These are phyloP conservation scores for Pulveroboletus ravenelii DNA, from an alignment of 768 basidiomycete species.

Conservation along the genomic window DNA sequence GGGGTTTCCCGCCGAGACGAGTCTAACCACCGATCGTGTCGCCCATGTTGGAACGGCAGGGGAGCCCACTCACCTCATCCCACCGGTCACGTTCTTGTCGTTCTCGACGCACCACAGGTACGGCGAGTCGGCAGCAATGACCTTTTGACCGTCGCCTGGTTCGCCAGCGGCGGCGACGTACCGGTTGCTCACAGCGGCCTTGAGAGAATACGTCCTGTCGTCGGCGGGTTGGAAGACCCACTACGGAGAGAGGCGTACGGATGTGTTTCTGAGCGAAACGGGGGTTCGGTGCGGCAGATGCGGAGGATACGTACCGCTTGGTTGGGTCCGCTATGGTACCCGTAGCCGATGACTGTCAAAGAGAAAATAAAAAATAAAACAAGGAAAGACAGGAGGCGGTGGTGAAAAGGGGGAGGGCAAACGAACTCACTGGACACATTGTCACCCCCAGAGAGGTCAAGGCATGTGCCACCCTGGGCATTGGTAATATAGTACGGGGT, in stretches of 20 bases:
- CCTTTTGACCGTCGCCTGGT: conserved; percentile 33
- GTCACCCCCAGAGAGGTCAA: conserved; percentile 55
- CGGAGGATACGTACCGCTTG: conserved; percentile 39
- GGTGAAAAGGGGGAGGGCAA: too few species aligned
- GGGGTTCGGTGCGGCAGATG: too few species aligned
- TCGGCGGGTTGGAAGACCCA: conserved; percentile 39
- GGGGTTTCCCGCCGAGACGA: conserved; percentile 41
- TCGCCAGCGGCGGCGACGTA: conserved; percentile 38
- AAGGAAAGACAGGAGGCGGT: too few species aligned
- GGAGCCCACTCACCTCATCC: conserved; percentile 35
- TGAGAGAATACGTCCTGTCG: conserved; percentile 37
- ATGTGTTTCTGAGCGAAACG: too few species aligned
- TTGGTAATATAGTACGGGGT: conserved; percentile 45
- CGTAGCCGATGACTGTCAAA: conserved; percentile 46
- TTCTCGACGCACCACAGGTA: conserved; percentile 52
- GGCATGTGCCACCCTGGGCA: conserved; percentile 44
- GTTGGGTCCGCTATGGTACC: conserved; percentile 40
- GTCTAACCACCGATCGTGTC: conserved; percentile 24
- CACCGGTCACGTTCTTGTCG: conserved; percentile 29
- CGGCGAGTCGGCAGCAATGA: conserved; percentile 36
- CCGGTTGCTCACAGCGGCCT: conserved; percentile 35
- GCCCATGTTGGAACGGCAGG: too few species aligned
- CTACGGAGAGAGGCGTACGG: conserved; percentile 22
- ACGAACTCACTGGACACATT: conserved; percentile 39
- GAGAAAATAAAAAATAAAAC: too few species aligned